phyloP scores from a whole-genome alignment of 257 asterid species.

The Cinchona pubescens region DNA sequence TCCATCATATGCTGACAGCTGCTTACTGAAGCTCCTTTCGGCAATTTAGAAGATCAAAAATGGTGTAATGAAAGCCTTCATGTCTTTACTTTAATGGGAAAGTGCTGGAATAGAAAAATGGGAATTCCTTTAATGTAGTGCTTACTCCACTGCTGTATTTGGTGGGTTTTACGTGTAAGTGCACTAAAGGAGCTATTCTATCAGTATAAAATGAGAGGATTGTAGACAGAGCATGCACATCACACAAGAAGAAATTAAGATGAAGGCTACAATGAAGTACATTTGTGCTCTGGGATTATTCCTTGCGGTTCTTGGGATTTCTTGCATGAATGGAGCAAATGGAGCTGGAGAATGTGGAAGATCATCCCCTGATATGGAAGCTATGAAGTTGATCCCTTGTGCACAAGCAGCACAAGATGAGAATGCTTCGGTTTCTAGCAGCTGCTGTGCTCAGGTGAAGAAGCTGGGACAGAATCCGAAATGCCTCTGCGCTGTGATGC shows the following conservation, averaged over 20 bases:
- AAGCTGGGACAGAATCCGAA: slow-evolving; percentile 48
- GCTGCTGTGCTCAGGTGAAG: slow-evolving; percentile 58
- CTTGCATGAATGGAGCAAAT: slow-evolving; percentile 22
- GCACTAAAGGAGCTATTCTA: slow-evolving; percentile 6
- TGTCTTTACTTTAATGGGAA: neutral
- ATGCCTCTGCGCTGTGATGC: slow-evolving; percentile 75
- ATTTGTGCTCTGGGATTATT: slow-evolving; percentile 29
- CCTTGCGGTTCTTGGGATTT: slow-evolving; percentile 22
- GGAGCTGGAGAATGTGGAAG: slow-evolving; percentile 63
- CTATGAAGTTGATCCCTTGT: slow-evolving; percentile 66
- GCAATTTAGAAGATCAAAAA: slow-evolving; percentile 1
- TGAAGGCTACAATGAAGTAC: slow-evolving; percentile 19
- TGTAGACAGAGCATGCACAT: neutral
- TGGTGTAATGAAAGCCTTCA: neutral
- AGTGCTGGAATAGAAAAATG: slow-evolving; percentile 31
- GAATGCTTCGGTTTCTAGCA: slow-evolving; percentile 37
- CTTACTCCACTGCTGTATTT: slow-evolving; percentile 30
- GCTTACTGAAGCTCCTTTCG: slow-evolving; percentile 1
- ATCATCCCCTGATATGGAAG: slow-evolving; percentile 54
- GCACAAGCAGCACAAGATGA: slow-evolving; percentile 51
- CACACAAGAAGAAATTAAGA: slow-evolving; percentile 8
- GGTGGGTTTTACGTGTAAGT: slow-evolving; percentile 34
- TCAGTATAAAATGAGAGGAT: slow-evolving; percentile 28
- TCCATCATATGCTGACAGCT: slow-evolving; percentile 2
- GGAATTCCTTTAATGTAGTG: slow-evolving; percentile 17